Evolutionary conservation across 2,329 filamentous ascomycete species (phyloP).

Genomic region (Clonostachys rosea): DNA sequence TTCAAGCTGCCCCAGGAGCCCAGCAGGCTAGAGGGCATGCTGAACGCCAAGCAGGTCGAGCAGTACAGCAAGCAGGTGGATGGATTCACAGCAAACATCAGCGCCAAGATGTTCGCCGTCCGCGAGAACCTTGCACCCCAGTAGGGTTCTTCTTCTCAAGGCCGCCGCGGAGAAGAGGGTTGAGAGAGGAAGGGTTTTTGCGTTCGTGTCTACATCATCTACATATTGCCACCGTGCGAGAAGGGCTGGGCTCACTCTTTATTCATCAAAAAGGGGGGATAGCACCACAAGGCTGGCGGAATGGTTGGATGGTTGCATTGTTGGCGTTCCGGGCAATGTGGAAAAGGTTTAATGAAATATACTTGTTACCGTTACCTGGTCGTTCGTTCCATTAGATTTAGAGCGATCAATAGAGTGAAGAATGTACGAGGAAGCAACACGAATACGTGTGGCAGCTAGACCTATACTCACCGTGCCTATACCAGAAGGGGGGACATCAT

Average conservation of each 20-base stretch:
- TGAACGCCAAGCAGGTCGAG: slow-evolving; percentile 94
- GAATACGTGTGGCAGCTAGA: background rate
- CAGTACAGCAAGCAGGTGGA: slow-evolving; percentile 98
- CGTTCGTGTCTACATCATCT: background rate
- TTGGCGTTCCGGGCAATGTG: slow-evolving; percentile 33
- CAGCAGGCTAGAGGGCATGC: slow-evolving; percentile 85
- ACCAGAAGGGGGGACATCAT: background rate
- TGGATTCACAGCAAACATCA: slow-evolving; percentile 87
- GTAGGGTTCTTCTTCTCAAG: slow-evolving; percentile 13
- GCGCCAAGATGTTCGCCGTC: slow-evolving; percentile 97
- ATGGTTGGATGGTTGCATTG: slow-evolving; percentile 31
- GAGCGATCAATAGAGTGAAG: background rate
- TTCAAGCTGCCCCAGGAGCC: slow-evolving; percentile 98
- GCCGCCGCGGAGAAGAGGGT: background rate
- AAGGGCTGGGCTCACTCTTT: too few species aligned
- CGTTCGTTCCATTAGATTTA: slow-evolving; percentile 1
- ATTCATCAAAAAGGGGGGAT: background rate
- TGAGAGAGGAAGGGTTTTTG: background rate
- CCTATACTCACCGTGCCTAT: background rate
- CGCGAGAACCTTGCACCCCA: slow-evolving; percentile 64
- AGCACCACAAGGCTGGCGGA: slow-evolving; percentile 1
- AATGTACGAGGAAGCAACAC: background rate
- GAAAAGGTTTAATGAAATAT: slow-evolving; percentile 23
- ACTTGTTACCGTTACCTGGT: background rate
- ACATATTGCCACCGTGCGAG: background rate